These are phyloP conservation scores for Davidsoniella eucalypti DNA, from an alignment of 2,329 filamentous ascomycete species.

Conservation along the genomic window DNA sequence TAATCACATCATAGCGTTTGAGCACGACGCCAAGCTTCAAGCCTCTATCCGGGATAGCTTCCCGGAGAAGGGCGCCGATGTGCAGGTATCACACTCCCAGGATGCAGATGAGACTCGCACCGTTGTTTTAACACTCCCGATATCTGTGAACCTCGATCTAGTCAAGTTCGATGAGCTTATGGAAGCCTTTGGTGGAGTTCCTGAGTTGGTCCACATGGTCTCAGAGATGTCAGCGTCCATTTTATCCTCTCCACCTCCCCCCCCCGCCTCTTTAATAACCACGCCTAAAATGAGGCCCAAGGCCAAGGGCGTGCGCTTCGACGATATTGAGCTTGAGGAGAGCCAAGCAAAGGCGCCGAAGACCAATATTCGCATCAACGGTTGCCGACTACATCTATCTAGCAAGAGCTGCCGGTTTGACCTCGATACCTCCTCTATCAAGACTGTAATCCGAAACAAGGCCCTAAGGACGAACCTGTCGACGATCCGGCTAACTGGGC, in stretches of 20 bases:
- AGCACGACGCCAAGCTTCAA: slow-evolving; percentile 38
- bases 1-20: slow-evolving; percentile 47
- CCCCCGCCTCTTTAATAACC: slow-evolving; percentile 15
- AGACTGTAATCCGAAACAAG: slow-evolving; percentile 53
- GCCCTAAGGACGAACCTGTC: slow-evolving; percentile 43
- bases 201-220: slow-evolving; percentile 73
- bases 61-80: slow-evolving; percentile 38
- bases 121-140: slow-evolving; percentile 58
- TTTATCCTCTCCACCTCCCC: too few species aligned
- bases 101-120: slow-evolving; percentile 31
- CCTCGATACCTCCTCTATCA: slow-evolving; percentile 65
- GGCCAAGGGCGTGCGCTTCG: slow-evolving; percentile 40
- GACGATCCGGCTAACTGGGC: slow-evolving; percentile 58
- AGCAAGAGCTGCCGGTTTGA: slow-evolving; percentile 61
- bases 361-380: slow-evolving; percentile 59
- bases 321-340: slow-evolving; percentile 35
- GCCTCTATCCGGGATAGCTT: slow-evolving; percentile 43
- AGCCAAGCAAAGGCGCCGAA: slow-evolving; percentile 33
- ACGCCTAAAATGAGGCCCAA: slow-evolving; percentile 25
- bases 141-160: slow-evolving; percentile 62
- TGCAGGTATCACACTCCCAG: slow-evolving; percentile 36
- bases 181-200: slow-evolving; percentile 77
- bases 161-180: slow-evolving; percentile 73
- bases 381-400: slow-evolving; percentile 57
- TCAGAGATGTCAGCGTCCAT: too few species aligned